Evolutionary conservation across 305 asterid species (phyloP).

Genomic region (Fraxinus paxiana): DNA sequence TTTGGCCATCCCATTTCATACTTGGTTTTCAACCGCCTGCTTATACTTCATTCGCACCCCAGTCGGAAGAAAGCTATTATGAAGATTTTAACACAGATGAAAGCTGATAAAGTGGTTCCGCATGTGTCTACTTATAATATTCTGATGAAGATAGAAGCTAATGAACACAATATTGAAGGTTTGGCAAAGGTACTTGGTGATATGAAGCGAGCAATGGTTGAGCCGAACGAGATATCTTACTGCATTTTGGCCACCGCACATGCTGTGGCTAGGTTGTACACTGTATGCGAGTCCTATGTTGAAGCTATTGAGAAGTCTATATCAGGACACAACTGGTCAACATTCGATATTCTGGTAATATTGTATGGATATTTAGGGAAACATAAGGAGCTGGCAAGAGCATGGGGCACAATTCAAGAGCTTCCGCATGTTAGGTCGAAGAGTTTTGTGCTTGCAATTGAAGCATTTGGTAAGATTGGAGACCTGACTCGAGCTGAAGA

Average conservation of each 20-base stretch:
- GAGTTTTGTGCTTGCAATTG: conserved; percentile 66
- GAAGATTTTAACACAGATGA: conserved; percentile 74
- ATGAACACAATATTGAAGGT: conserved; percentile 66
- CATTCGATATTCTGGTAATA: conserved; percentile 63
- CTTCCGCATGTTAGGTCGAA: conserved; percentile 52
- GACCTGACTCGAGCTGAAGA: conserved; percentile 64
- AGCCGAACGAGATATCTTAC: conserved; percentile 75
- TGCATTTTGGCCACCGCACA: conserved; percentile 78
- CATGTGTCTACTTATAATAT: conserved; percentile 79
- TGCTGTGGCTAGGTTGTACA: conserved; percentile 76
- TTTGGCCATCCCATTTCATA: conserved; percentile 62
- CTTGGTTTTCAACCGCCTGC: conserved; percentile 80
- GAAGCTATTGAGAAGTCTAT: conserved; percentile 57
- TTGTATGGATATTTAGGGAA: conserved; percentile 64
- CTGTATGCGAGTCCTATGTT: conserved; percentile 64
- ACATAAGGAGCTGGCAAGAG: conserved; percentile 53
- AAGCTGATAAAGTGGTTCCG: conserved; percentile 69
- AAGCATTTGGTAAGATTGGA: conserved; percentile 76
- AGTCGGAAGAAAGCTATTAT: conserved; percentile 54
- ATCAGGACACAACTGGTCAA: conserved; percentile 82
- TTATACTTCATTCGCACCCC: conserved; percentile 75
- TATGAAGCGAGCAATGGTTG: conserved; percentile 51
- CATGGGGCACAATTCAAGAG: conserved; percentile 55
- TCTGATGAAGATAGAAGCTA: conserved; percentile 70
- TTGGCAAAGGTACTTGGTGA: conserved; percentile 57